Evolutionary conservation across 78 protist genomes (phyloP), one percentile per base, ranked within the genome.

Genomic region (Andalucia godoyi): DNA sequence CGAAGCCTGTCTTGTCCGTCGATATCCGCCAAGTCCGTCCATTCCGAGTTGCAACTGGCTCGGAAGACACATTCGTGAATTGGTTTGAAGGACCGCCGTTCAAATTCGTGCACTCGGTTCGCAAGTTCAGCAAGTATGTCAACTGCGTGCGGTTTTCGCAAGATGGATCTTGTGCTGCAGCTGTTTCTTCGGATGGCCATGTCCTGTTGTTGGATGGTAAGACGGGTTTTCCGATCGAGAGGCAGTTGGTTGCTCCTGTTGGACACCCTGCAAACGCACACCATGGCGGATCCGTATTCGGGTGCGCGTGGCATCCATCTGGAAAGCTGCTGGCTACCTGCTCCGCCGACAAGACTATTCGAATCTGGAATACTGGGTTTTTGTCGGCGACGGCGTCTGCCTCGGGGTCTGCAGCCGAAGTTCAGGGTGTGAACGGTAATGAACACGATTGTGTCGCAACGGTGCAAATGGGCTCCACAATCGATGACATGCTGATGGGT

Each of bases 41-140:
- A 29, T 90, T 72, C 82, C 76, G 89, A 45, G 72, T 84, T 2
- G 90, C 57, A 7, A 88, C 97, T 2, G 85, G 77, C 32, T 30
- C 77, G 9, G 94, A 85, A 46, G 76, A 49, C 52, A 1, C 1
- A 32, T 0, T 7, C 7, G 57, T 52, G 23, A n/a, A 25, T 47
- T 73, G 40, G 66, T 74, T 12, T 60, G 70, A 62, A n/a, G 89
- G 86, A 18, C 94, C 95, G 17, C 95, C 95, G 33, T 93, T 93
- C 90, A 87, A 85, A 68, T 84, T 69, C 78, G 64, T 53, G 57
- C 60, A 79, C 38, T 32, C 17, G 12, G 0, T 1, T 7, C 46
- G 40, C 54, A 87, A 67, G 25, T 75, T 66, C 73, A 66, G 57
- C 8, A 73, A 83, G 46, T 79, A 73, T 43, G 87, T 87, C 68